Conservation (phyloP, 2,329 filamentous ascomycete species). For the Gaeumannomyces sp. region DNA sequence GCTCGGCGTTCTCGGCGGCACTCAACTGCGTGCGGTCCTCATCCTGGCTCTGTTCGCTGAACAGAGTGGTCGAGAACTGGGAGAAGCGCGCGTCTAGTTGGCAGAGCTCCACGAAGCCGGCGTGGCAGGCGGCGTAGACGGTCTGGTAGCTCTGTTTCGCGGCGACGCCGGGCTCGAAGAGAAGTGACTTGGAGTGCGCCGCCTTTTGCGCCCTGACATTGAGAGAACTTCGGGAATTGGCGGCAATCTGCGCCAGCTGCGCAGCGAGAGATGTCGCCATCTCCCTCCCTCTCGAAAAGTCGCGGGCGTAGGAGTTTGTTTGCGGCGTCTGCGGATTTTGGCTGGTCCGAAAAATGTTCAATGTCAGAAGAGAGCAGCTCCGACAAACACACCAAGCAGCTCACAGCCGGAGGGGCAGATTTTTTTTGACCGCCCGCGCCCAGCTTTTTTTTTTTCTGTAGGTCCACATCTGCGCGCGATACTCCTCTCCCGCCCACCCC, state of each 20-base stretch:
- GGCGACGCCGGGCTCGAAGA: constrained; percentile 83
- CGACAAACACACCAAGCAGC: background rate
- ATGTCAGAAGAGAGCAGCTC: background rate
- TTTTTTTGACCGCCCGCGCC: background rate
- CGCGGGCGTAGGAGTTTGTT: background rate
- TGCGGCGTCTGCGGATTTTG: background rate
- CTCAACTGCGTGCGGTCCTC: constrained; percentile 86
- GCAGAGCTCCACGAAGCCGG: constrained; percentile 89
- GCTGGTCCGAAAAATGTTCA: background rate
- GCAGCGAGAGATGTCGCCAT: constrained; percentile 66
- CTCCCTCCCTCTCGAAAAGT: constrained; percentile 1
- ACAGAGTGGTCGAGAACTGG: constrained; percentile 70
- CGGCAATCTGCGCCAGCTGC: constrained; percentile 89
- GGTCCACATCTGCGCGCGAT: background rate
- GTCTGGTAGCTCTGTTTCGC: constrained; percentile 85
- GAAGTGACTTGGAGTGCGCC: constrained; percentile 86
- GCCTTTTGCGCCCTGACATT: constrained; percentile 90
- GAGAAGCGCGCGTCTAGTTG: constrained; percentile 74
- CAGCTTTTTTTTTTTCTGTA: background rate
- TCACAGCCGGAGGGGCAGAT: background rate
- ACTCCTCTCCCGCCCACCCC: no score
- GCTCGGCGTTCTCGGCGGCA: constrained; percentile 69
- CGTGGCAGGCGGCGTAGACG: constrained; percentile 77
- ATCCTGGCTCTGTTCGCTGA: constrained; percentile 86
- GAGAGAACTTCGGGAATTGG: constrained; percentile 82